A percentile compares a stretch with the other conserved stretches of the same genome.
Conservation (phyloP, 2,329 filamentous ascomycete genomes). For the Dactylellina haptotyla region DNA sequence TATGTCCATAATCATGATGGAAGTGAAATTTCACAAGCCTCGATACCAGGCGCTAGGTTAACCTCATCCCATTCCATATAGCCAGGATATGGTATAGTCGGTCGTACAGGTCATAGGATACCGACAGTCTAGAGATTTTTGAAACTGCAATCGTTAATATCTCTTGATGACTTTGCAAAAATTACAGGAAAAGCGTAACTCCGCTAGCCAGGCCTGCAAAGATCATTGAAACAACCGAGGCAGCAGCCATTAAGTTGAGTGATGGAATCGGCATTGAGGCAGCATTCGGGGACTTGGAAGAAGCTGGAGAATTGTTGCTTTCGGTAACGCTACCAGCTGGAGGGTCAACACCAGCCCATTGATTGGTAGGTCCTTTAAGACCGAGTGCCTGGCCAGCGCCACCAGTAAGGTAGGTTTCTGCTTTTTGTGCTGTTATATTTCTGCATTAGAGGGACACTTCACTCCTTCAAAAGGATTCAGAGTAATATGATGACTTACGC, state of each 20-base stretch:
- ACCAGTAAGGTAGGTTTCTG: slow-evolving; percentile 16
- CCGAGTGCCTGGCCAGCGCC: slow-evolving; percentile 43
- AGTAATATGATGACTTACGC: slow-evolving; percentile 33
- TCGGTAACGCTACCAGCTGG: slow-evolving; percentile 14
- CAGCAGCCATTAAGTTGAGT: slow-evolving; percentile 34
- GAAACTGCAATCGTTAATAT: too few species aligned
- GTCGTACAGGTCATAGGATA: too few species aligned
- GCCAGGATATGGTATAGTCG: too few species aligned
- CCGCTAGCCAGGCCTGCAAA: slow-evolving; percentile 42
- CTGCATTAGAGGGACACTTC: slow-evolving; percentile 10
- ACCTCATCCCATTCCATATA: too few species aligned
- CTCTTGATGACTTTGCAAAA: too few species aligned
- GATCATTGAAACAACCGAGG: slow-evolving; percentile 35
- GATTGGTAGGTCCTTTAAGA: slow-evolving; percentile 46
- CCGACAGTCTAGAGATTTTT: too few species aligned
- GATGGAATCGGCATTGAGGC: slow-evolving; percentile 31
- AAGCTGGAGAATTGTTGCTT: slow-evolving; percentile 8
- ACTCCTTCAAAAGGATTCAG: background rate
- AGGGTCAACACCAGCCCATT: slow-evolving; percentile 46
- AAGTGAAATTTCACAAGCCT: too few species aligned
- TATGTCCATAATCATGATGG: too few species aligned
- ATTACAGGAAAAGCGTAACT: slow-evolving; percentile 40
- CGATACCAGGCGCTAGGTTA: too few species aligned
- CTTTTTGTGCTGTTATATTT: slow-evolving; percentile 27
- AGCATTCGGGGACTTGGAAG: slow-evolving; percentile 27